phyloP scores from a whole-genome alignment of 805 yeast genomes.

The Metschnikowia henanensis region DNA sequence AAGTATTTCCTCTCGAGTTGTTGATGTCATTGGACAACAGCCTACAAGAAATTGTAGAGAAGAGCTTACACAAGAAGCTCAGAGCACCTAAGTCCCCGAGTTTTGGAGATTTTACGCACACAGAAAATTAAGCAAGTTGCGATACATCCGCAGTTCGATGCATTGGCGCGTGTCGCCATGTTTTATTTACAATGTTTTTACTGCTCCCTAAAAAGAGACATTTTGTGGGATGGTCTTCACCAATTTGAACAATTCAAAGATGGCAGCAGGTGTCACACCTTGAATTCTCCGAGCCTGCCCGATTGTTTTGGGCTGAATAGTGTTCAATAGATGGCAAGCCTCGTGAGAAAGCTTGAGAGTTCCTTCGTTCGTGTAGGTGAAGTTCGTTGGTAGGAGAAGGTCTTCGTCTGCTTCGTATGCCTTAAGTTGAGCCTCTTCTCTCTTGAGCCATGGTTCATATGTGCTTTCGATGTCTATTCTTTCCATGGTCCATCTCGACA shows the following conservation, averaged over 20 bases:
- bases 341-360: constrained; percentile 64
- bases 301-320: constrained; percentile 80
- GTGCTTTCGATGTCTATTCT: constrained; percentile 77
- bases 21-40: constrained; percentile 34
- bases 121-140: constrained; percentile 1
- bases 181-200: not conserved
- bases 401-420: constrained; percentile 86
- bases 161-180: too few species aligned
- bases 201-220: not conserved
- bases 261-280: constrained; percentile 93
- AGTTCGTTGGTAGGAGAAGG: constrained; percentile 64
- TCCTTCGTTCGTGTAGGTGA: constrained; percentile 60
- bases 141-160: too few species aligned
- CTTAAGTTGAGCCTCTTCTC: constrained; percentile 67
- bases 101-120: not conserved
- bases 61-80: not conserved
- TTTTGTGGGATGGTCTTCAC: constrained; percentile 30
- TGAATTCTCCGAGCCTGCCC: constrained; percentile 96
- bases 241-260: constrained; percentile 71
- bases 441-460: constrained; percentile 75
- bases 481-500: constrained; percentile 45
- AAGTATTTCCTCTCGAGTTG: constrained; percentile 36
- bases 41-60: constrained; percentile 16
- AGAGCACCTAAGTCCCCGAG: not conserved
- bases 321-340: constrained; percentile 65